Percentiles rank a stretch among this genome's conserved stretches.
phyloP scores from a whole-genome alignment of 2,329 filamentous ascomycete species.

The Trichoderma sp. region DNA sequence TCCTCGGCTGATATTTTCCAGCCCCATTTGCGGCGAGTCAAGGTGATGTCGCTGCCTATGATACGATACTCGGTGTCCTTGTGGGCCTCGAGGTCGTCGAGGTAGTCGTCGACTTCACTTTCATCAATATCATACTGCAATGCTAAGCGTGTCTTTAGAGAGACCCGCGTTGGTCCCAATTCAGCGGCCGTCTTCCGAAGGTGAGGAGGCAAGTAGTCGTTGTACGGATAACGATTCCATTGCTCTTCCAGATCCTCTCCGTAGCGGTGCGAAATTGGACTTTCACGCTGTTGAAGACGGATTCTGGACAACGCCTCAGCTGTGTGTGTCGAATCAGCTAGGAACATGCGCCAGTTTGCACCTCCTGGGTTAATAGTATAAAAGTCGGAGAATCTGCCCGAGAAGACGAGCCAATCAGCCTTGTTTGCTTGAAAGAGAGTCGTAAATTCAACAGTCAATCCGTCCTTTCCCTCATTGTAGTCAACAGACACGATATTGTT shows the following conservation, averaged over 20 bases:
- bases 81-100: slow-evolving; percentile 15
- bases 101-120: slow-evolving; percentile 15
- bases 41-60: slow-evolving; percentile 21
- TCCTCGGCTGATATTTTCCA: slow-evolving; percentile 22
- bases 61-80: slow-evolving; percentile 18
- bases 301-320: background rate
- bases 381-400: background rate
- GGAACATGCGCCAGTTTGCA: background rate
- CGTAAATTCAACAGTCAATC: slow-evolving; percentile 24
- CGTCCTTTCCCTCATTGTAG: background rate
- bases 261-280: background rate
- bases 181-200: background rate
- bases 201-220: slow-evolving; percentile 1
- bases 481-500: slow-evolving; percentile 15
- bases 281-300: fast-evolving
- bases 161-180: background rate
- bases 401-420: background rate
- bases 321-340: background rate
- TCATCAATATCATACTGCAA: slow-evolving; percentile 17
- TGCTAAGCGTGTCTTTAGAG: slow-evolving; percentile 8
- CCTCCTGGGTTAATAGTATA: background rate
- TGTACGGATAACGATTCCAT: slow-evolving; percentile 17
- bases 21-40: slow-evolving; percentile 22
- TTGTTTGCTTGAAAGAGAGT: slow-evolving; percentile 19
- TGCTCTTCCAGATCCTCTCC: background rate